phyloP scores from a whole-genome alignment of 2,329 filamentous ascomycete species.

The Aureobasidium sp. region DNA sequence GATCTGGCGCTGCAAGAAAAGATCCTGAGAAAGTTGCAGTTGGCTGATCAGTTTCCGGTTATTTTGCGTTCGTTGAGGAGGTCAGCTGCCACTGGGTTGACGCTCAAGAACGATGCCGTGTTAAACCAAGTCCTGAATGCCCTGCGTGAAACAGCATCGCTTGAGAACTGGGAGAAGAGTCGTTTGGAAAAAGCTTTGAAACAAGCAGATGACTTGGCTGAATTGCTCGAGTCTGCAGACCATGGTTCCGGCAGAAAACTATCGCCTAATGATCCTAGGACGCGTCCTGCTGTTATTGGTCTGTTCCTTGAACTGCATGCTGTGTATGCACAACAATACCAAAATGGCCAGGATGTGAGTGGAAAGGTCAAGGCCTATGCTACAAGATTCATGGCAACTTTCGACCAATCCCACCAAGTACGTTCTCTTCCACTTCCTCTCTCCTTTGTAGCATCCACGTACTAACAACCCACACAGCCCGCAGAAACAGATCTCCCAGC shows the following conservation, averaged over 20 bases:
- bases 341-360: slow-evolving; percentile 36
- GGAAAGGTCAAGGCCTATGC: slow-evolving; percentile 45
- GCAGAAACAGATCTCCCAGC: slow-evolving; percentile 19
- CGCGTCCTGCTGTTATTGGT: slow-evolving; percentile 43
- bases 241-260: slow-evolving; percentile 37
- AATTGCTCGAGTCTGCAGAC: slow-evolving; percentile 44
- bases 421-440: neutral
- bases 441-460: too few relatives aligned
- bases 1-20: slow-evolving; percentile 32
- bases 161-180: slow-evolving; percentile 39
- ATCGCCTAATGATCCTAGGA: slow-evolving; percentile 33
- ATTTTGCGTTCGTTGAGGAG: slow-evolving; percentile 37
- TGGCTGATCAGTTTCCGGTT: slow-evolving; percentile 31
- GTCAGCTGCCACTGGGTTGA: slow-evolving; percentile 38
- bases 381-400: slow-evolving; percentile 39
- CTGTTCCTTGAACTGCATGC: slow-evolving; percentile 50
- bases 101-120: slow-evolving; percentile 35
- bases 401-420: slow-evolving; percentile 25
- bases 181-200: slow-evolving; percentile 42
- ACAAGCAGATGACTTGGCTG: slow-evolving; percentile 42
- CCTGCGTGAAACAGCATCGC: slow-evolving; percentile 39
- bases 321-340: slow-evolving; percentile 40
- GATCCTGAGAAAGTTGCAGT: slow-evolving; percentile 37
- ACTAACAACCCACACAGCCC: slow-evolving; percentile 19
- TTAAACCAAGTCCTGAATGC: slow-evolving; percentile 38